These are phyloP conservation scores for Aspergillus sp. DNA, from an alignment of 2,329 filamentous ascomycete genomes.

Conservation along the genomic window DNA sequence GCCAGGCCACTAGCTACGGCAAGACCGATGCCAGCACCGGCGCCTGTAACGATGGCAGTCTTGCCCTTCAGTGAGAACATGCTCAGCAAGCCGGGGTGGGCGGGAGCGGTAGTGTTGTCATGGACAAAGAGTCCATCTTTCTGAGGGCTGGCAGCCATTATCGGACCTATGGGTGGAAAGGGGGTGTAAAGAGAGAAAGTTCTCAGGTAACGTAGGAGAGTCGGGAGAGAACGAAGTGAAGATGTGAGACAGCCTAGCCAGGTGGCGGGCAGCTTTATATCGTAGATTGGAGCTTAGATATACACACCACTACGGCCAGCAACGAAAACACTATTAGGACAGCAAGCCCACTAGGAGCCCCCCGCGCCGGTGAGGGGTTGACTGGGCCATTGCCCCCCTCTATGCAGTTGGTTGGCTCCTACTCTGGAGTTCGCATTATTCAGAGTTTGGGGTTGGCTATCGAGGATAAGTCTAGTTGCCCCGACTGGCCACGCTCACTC, in stretches of 20 bases:
- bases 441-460: neutral
- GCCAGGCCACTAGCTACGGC: constrained; percentile 65
- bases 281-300: neutral
- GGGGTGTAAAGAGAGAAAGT: neutral
- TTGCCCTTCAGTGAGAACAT: constrained; percentile 70
- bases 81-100: constrained; percentile 56
- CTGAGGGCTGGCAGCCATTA: constrained; percentile 40
- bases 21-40: constrained; percentile 69
- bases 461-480: neutral
- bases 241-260: neutral
- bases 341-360: neutral
- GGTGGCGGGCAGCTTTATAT: neutral
- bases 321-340: neutral
- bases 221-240: neutral
- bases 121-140: constrained; percentile 57
- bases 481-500: neutral
- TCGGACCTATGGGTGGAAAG: neutral
- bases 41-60: constrained; percentile 70
- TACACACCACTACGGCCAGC: neutral
- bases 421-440: neutral
- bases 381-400: neutral
- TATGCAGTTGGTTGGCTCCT: neutral
- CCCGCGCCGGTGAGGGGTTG: neutral
- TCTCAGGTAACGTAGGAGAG: neutral
- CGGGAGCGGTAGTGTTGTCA: constrained; percentile 55